Percentiles rank a stretch among this genome's conserved stretches.
Evolutionary conservation across 1,284 basidiomycete species (phyloP).

Genomic region (Ceratorhiza oryzae-sativae): DNA sequence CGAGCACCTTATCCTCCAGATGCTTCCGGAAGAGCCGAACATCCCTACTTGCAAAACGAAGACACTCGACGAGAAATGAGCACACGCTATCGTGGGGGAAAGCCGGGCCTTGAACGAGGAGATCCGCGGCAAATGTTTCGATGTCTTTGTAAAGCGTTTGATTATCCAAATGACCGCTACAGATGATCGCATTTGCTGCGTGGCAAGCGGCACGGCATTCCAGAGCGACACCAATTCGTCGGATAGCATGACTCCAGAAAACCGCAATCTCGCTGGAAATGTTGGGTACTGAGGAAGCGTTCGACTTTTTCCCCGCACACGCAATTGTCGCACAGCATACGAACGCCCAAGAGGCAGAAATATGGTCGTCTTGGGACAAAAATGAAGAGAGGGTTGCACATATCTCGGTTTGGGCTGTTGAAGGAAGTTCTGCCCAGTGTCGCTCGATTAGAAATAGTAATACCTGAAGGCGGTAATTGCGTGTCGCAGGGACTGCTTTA

Average conservation of each 20-base stretch:
- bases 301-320: slow-evolving; percentile 50
- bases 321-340: slow-evolving; percentile 77
- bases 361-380: slow-evolving; percentile 71
- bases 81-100: slow-evolving; percentile 88
- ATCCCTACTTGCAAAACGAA: slow-evolving; percentile 76
- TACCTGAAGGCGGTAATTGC: slow-evolving; percentile 69
- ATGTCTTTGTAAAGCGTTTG: slow-evolving; percentile 71
- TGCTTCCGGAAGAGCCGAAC: slow-evolving; percentile 80
- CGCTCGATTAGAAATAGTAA: slow-evolving; percentile 79
- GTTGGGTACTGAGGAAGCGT: slow-evolving; percentile 22
- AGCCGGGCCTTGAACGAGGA: slow-evolving; percentile 86
- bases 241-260: slow-evolving; percentile 80
- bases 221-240: slow-evolving; percentile 68
- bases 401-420: slow-evolving; percentile 49
- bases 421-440: slow-evolving; percentile 39
- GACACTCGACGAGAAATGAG: slow-evolving; percentile 71
- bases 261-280: slow-evolving; percentile 63
- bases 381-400: slow-evolving; percentile 60
- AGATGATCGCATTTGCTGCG: slow-evolving; percentile 60
- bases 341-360: slow-evolving; percentile 82
- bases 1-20: slow-evolving; percentile 81
- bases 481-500: slow-evolving; percentile 50
- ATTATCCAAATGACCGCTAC: slow-evolving; percentile 44
- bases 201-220: slow-evolving; percentile 85
- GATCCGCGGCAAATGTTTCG: slow-evolving; percentile 74